Base-by-base conservation (phyloP, 2,329 filamentous ascomycete species). In the Macrophomina tecta region DNA sequence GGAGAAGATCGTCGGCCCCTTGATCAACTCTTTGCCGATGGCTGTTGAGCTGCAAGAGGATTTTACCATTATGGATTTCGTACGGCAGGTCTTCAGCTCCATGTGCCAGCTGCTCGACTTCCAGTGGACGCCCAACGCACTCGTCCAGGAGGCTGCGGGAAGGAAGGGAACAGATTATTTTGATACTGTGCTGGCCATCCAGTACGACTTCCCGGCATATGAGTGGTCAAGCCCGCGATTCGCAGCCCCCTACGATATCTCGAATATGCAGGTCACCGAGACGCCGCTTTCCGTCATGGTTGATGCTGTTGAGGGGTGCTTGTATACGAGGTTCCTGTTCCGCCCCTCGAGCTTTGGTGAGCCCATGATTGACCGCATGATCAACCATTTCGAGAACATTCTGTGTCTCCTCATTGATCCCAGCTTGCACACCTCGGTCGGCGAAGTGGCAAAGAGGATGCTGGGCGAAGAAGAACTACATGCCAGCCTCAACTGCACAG, bases 1-100 rank as follows among this genome's bases (percentile, higher is more conserved):
- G 1, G 66, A 71, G 5, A 69, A 73, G 8, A 71, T 73, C 1
- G 70, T 80, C 5, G 81, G 80, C 0, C 77, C 79, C 1, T 40
- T 78, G 14, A 71, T 81, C 46, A 78, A 79, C n/a, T 48, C 63
- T 6, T 23, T 65, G 23, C 63, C 63, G 0, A 46, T 65, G 28
- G 23, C 30, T 4, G 63, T 65, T 5, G n/a, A 30, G 14, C 45
- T 3, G 9, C 36, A 1, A 32, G 46, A 14, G n/a, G 16, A 1
- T 2, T 4, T 38, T 3, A 1, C 42, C 14, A 30, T 49, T 1
- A n/a, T 18, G 8, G 45, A 23, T 0, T 49, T 49, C 11, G 5
- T 62, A n/a, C 9, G 38, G 8, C 28, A 62, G n/a, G 63, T 65
- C 8, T 65, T 65, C 51, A 28, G 3, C 2, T 65, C 63, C 8